These are phyloP conservation scores for Neurospora sp. DNA, from an alignment of 495 filamentous ascomycete species.

Conservation along the genomic window DNA sequence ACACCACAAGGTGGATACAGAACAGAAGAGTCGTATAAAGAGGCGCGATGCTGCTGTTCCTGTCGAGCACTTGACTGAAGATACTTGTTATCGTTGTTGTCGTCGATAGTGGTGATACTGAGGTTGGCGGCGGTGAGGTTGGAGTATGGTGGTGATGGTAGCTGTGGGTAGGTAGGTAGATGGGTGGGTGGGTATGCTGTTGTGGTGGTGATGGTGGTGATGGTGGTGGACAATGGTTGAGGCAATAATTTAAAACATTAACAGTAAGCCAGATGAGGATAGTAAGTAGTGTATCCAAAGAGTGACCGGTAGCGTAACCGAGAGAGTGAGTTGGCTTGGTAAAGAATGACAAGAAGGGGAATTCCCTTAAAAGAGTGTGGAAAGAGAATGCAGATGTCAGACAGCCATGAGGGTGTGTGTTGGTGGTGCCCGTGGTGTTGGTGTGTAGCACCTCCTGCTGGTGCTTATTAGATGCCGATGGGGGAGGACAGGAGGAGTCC, in stretches of 20 bases:
- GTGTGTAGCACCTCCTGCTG: neutral
- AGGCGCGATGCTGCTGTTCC: neutral
- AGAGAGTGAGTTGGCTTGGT: neutral
- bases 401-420: neutral
- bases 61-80: neutral
- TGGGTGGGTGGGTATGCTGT: neutral
- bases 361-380: neutral
- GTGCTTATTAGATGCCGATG: neutral
- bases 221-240: neutral
- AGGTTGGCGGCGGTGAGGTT: neutral
- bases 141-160: neutral
- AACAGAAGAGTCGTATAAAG: neutral
- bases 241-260: neutral
- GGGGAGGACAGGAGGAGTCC: neutral
- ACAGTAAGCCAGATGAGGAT: neutral
- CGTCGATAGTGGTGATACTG: neutral
- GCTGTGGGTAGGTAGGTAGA: neutral
- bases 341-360: neutral
- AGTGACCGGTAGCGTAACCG: neutral
- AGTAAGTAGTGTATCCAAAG: neutral
- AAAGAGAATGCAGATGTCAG: neutral
- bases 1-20: neutral
- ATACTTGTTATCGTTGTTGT: neutral
- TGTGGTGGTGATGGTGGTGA: neutral
- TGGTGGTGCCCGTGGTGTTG: neutral